Evolutionary conservation across 495 filamentous ascomycete genomes (phyloP).

Genomic region (Acidomyces sp.): DNA sequence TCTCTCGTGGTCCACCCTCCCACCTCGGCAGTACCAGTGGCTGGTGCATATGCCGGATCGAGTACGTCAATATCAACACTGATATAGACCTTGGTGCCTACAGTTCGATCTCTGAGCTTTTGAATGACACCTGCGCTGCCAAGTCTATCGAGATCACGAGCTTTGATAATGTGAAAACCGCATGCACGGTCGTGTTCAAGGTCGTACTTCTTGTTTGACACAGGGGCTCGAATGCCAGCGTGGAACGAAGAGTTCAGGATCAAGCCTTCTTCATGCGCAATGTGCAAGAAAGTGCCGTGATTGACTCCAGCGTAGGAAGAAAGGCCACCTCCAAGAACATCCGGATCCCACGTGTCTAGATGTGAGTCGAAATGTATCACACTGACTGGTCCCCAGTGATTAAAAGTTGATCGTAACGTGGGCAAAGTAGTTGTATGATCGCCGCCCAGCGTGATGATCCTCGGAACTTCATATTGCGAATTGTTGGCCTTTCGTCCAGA

Average conservation of each 20-base stretch:
- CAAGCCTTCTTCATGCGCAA: conserved; percentile 42
- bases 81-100: conserved; percentile 29
- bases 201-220: conserved; percentile 33
- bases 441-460: conserved; percentile 39
- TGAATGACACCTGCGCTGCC: conserved; percentile 27
- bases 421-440: conserved; percentile 42
- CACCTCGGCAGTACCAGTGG: conserved; percentile 30
- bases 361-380: conserved; percentile 45
- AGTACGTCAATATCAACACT: conserved; percentile 33
- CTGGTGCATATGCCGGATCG: conserved; percentile 33
- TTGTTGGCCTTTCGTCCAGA: conserved; percentile 23
- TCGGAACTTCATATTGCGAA: conserved; percentile 24
- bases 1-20: conserved; percentile 32
- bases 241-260: conserved; percentile 37
- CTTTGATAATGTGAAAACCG: conserved; percentile 35
- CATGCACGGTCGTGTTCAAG: conserved; percentile 37
- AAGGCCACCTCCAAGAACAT: conserved; percentile 36
- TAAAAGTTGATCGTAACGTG: conserved; percentile 33
- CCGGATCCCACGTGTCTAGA: conserved; percentile 40
- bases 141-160: conserved; percentile 27
- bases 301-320: conserved; percentile 42
- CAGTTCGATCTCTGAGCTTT: conserved; percentile 23
- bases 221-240: conserved; percentile 38
- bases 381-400: conserved; percentile 35
- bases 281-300: conserved; percentile 41